phyloP scores from a whole-genome alignment of 176 grass and related monocot species.

The Hordeum marinum region DNA sequence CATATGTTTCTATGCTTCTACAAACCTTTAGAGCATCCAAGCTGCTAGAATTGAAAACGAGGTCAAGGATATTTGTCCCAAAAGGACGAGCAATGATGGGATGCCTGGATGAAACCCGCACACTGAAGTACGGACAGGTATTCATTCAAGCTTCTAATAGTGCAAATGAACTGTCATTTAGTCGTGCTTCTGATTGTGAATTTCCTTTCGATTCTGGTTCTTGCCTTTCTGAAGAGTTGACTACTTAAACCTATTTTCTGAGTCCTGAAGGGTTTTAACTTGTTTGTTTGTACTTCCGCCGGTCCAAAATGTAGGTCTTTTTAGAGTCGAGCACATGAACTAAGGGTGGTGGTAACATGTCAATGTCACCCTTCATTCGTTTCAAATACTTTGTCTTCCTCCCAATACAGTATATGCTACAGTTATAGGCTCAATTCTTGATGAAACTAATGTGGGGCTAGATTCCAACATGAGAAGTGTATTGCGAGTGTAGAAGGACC shows the following conservation, averaged over 20 bases:
- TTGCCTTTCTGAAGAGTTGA: background rate
- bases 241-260: background rate
- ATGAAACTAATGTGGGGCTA: background rate
- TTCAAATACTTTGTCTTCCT: background rate
- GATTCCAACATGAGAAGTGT: background rate
- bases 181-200: background rate
- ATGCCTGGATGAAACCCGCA: constrained; percentile 82
- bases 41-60: constrained; percentile 68
- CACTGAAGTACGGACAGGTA: constrained; percentile 64
- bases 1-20: constrained; percentile 77
- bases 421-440: background rate
- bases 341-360: background rate
- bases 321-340: background rate
- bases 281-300: background rate
- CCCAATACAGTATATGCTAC: too few relatives aligned
- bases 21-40: constrained; percentile 73
- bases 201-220: background rate
- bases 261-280: background rate
- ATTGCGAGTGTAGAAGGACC: background rate
- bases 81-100: constrained; percentile 82
- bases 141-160: constrained; percentile 57
- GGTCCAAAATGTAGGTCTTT: background rate
- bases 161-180: constrained; percentile 6
- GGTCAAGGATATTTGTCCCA: constrained; percentile 76
- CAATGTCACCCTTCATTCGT: background rate